phyloP scores from a whole-genome alignment of 2,329 filamentous ascomycete species.

The Claviceps lovelessii region DNA sequence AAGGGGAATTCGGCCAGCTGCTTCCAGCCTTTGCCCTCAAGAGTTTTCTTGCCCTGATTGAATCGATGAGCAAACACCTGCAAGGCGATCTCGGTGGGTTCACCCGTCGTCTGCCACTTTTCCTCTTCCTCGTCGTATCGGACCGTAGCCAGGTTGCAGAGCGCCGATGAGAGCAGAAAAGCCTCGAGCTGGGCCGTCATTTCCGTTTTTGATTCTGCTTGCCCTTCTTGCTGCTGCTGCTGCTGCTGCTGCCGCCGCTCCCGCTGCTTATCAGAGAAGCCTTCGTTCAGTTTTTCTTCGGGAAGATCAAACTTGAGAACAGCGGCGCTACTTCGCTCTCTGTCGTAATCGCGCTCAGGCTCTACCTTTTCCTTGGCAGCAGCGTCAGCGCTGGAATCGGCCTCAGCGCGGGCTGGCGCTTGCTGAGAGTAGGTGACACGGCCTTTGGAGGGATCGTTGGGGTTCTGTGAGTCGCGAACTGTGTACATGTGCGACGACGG shows the following conservation, averaged over 20 bases:
- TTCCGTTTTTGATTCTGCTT: conserved; percentile 24
- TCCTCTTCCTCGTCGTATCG: conserved; percentile 38
- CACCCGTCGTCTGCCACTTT: conserved; percentile 52
- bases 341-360: conserved; percentile 40
- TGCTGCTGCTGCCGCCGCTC: neutral
- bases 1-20: conserved; percentile 63
- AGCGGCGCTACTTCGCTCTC: conserved; percentile 45
- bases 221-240: conserved; percentile 12
- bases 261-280: neutral
- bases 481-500: conserved; percentile 42
- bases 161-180: conserved; percentile 41
- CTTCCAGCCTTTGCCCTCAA: conserved; percentile 42
- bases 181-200: conserved; percentile 36
- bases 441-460: conserved; percentile 47
- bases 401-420: neutral
- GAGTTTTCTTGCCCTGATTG: conserved; percentile 37
- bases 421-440: conserved; percentile 31
- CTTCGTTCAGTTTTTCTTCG: conserved; percentile 35
- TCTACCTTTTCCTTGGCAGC: conserved; percentile 20
- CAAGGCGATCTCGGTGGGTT: conserved; percentile 63
- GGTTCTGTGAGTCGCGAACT: conserved; percentile 46
- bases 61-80: conserved; percentile 64
- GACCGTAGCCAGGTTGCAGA: conserved; percentile 52
- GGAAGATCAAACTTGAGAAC: conserved; percentile 50
- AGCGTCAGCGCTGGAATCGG: conserved; percentile 14